Evolutionary conservation across 164 flowering plant species (phyloP), one percentile per base, ranked within the genome.

Genomic region (Stephania cephalantha): DNA sequence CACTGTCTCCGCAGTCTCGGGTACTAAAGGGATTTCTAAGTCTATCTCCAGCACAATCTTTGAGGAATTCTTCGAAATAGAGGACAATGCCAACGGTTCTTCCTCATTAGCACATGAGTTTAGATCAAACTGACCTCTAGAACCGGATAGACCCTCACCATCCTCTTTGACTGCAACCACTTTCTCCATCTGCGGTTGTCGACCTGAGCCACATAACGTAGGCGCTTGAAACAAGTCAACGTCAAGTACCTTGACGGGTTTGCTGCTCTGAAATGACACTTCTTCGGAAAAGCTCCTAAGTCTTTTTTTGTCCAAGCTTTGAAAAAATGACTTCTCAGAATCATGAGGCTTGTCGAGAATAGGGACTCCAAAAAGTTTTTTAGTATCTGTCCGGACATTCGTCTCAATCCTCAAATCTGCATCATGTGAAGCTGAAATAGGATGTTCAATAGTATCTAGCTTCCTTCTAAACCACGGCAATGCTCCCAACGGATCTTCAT

Each of bases 311-410:
- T 78, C 45, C 68, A 76, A 78, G 31, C 10, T 78, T 44, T 70
- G 45, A 15, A 82, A 79, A 15, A 78, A 55, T 46, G 77, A 85
- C 8, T 35, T 35, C 42, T 84, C 81, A 11, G 78, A 72, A 44
- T 71, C 70, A 50, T 46, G 73, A 73, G 87, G 73, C 25, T 78
- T 81, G 31, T 79, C 87, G 72, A 85, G 84, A 72, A 89, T 83
- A 48, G 97, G 85, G 83, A 88, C 71, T n/a, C 96, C 94, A 73
- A 87, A 80, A 80, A 87, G 83, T 75, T 88, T 91, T 69, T 72
- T 80, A 74, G 58, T 74, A 69, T 78, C 55, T 13, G 74, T 78
- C 31, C 77, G 42, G 68, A 80, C 83, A 53, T 68, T 74, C 9
- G 9, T 48, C 76, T 84, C 84, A 48, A n/a, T 48, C 77, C 58